A percentile compares a stretch with the other conserved stretches of the same genome.
Evolutionary conservation across 1,139 yeast species (phyloP).

Genomic region (Debaryomyces sp.): DNA sequence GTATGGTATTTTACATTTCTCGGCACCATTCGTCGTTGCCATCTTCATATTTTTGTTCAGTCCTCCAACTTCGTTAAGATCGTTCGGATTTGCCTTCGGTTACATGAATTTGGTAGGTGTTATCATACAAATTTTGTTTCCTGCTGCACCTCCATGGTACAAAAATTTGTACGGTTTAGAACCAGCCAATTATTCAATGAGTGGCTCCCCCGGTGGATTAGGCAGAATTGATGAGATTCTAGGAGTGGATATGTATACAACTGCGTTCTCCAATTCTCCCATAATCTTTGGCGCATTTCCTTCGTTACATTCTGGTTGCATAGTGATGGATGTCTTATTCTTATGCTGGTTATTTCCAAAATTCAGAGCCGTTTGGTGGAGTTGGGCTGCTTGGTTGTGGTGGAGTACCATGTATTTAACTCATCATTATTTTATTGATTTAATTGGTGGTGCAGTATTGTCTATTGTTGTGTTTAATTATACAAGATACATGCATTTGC

Average conservation of each 20-base stretch:
- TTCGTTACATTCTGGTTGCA: conserved; percentile 90
- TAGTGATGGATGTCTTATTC: conserved; percentile 90
- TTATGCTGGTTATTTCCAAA: conserved; percentile 80
- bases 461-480: conserved; percentile 71
- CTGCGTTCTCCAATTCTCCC: conserved; percentile 85
- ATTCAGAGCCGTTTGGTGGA: conserved; percentile 61
- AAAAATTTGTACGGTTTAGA: conserved; percentile 80
- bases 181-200: conserved; percentile 91
- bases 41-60: conserved; percentile 79
- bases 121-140: conserved; percentile 74
- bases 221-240: conserved; percentile 82
- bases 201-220: conserved; percentile 96
- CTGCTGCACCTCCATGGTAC: conserved; percentile 99
- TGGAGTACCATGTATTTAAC: conserved; percentile 98
- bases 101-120: conserved; percentile 93
- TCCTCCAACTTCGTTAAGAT: conserved; percentile 86
- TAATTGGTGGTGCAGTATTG: conserved; percentile 85
- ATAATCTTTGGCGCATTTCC: conserved; percentile 98
- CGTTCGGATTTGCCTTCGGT: conserved; percentile 96
- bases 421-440: conserved; percentile 91
- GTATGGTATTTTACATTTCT: conserved; percentile 88
- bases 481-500: conserved; percentile 74
- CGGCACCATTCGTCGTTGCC: conserved; percentile 88
- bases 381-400: conserved; percentile 91
- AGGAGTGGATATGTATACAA: conserved; percentile 85